These are phyloP conservation scores for Rhizophagus clarus DNA, from an alignment of 192 early-diverging fungal species.

Conservation along the genomic window DNA sequence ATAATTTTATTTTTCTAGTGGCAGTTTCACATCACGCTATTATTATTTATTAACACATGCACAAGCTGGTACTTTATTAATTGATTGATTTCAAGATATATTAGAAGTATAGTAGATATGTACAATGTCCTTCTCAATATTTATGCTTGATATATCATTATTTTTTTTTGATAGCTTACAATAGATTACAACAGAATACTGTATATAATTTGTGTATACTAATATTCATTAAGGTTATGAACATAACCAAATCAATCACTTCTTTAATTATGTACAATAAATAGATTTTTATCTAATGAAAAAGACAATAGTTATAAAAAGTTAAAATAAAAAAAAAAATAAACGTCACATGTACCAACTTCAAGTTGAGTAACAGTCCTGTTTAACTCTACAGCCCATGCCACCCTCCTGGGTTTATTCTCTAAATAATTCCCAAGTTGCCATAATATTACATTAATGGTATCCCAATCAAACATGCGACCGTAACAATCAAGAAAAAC, in stretches of 20 bases:
- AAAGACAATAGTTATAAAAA: background rate
- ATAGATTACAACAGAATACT: too few species aligned
- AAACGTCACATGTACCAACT: background rate
- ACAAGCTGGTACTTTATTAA: too few species aligned
- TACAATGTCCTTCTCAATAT: too few species aligned
- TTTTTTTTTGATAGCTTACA: too few species aligned
- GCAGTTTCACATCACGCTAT: background rate
- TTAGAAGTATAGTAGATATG: background rate
- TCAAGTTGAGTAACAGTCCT: constrained; percentile 8
- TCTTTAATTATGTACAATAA: too few species aligned
- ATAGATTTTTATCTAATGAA: too few species aligned
- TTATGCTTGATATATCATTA: too few species aligned
- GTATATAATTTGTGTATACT: too few species aligned
- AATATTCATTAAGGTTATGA: too few species aligned
- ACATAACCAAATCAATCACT: too few species aligned
- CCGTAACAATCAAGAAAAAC: constrained; percentile 18
- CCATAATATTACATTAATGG: background rate
- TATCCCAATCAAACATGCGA: constrained; percentile 1
- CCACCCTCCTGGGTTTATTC: background rate
- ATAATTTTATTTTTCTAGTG: background rate
- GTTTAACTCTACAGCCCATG: background rate
- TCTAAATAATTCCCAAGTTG: background rate
- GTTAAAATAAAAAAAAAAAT: background rate
- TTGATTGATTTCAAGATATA: background rate
- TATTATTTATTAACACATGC: too few species aligned